A percentile compares a stretch with the other conserved stretches of the same genome.
Conservation (phyloP, 495 filamentous ascomycete genomes). For the Penicillium roqueforti region DNA sequence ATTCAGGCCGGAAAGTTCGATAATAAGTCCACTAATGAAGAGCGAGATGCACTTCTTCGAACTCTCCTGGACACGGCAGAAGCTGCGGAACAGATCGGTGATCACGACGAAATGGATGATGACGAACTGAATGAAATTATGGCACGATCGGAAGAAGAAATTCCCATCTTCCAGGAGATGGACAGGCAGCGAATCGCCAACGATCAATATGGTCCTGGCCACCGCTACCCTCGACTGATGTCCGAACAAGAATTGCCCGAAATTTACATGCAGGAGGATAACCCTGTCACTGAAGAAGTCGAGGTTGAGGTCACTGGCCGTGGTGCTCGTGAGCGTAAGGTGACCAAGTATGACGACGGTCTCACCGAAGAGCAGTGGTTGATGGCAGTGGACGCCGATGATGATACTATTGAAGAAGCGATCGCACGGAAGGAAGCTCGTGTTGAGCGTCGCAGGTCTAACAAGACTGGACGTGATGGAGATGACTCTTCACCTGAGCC, state of each 20-base stretch:
- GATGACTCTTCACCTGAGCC: constrained; percentile 75
- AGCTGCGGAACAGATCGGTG: constrained; percentile 69
- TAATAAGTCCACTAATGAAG: constrained; percentile 98
- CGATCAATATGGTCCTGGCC: constrained; percentile 64
- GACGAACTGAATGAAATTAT: constrained; percentile 91
- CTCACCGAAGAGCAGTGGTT: constrained; percentile 98
- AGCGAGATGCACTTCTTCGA: constrained; percentile 91
- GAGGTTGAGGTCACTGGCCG: constrained; percentile 74
- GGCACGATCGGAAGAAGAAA: constrained; percentile 70
- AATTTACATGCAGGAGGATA: constrained; percentile 84
- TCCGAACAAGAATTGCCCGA: constrained; percentile 86
- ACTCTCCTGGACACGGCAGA: constrained; percentile 90
- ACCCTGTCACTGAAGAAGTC: constrained; percentile 73
- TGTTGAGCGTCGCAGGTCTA: constrained; percentile 71
- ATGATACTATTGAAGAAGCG: constrained; percentile 89
- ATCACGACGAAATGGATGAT: constrained; percentile 92
- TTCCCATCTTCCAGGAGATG: constrained; percentile 66
- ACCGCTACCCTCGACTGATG: constrained; percentile 72
- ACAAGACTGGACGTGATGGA: constrained; percentile 47
- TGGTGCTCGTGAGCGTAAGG: constrained; percentile 87
- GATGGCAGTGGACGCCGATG: constrained; percentile 87
- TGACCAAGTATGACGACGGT: constrained; percentile 93
- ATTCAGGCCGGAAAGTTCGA: constrained; percentile 99
- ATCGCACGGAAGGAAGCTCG: constrained; percentile 84
- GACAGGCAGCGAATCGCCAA: constrained; percentile 67